Conservation (phyloP, 2,329 filamentous ascomycete genomes). For the Fusarium brachygibbosum region DNA sequence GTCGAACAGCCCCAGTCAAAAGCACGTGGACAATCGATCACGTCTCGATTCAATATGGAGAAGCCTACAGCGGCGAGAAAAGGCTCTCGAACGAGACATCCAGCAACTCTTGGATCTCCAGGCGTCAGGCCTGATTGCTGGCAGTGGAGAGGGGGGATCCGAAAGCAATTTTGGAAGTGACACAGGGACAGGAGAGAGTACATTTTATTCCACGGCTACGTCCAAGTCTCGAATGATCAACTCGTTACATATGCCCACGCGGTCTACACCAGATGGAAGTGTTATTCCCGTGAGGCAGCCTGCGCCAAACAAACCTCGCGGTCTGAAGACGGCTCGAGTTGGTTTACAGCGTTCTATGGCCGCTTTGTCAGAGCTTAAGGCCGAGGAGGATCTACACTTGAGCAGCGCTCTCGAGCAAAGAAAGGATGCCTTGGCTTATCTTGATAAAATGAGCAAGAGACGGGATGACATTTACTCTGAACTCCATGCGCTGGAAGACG, state of each 20-base stretch:
- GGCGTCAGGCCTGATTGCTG: constrained; percentile 59
- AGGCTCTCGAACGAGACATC: constrained; percentile 61
- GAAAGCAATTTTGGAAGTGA: constrained; percentile 49
- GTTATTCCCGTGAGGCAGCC: constrained; percentile 74
- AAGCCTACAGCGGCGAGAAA: constrained; percentile 61
- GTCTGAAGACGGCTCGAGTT: constrained; percentile 73
- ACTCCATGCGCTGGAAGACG: constrained; percentile 67
- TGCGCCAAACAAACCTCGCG: constrained; percentile 61
- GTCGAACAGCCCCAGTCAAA: constrained; percentile 51
- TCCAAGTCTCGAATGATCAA: constrained; percentile 58
- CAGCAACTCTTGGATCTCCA: constrained; percentile 65
- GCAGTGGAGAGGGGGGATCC: constrained; percentile 50
- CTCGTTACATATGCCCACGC: constrained; percentile 59
- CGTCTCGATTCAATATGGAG: constrained; percentile 63
- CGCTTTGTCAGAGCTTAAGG: constrained; percentile 74
- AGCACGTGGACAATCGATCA: constrained; percentile 46
- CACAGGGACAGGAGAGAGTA: constrained; percentile 59
- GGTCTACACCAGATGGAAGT: constrained; percentile 59
- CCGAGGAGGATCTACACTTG: constrained; percentile 74
- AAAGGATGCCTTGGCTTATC: constrained; percentile 68
- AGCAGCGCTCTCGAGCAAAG: constrained; percentile 69
- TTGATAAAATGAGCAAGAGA: constrained; percentile 67
- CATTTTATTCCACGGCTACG: constrained; percentile 57
- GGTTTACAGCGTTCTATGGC: constrained; percentile 74
- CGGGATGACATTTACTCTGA: constrained; percentile 64